Base-by-base conservation (phyloP, 805 yeast genomes). In the Yarrowia deformans region DNA sequence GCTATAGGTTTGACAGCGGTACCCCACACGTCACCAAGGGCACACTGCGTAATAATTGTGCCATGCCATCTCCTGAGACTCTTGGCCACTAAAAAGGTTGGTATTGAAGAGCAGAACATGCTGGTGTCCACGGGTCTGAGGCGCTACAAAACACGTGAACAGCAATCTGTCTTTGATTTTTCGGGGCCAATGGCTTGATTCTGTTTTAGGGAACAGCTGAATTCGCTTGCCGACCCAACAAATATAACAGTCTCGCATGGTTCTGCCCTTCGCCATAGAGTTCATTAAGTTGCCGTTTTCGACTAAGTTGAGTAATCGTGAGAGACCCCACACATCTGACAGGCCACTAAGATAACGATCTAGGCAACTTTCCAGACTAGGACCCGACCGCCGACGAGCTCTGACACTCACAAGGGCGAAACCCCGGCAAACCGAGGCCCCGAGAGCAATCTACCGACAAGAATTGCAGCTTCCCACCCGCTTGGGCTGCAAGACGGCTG, bases 321-420 rank as follows among this genome's bases (percentile, higher is more conserved):
- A 14, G 45, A 18, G 32, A 54, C 60, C 60, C 60, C 60, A 54
- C 60, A 54, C 60, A 54, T 54, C 60, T 54, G 45, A 54, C 45
- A 37, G 23, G 45, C 60, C 35, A 54, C 60, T 39, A 54, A 37
- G 45, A 39, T 37, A 54, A 39, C 60, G 58, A 19, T n/a, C 45
- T 39, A 39, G 35, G 34, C 23, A 45, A 19, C 60, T 45, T 37
- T 23, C 58, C 29, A 52, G 58, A 52, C 58, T 19, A 52, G 42
- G 39, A 49, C 54, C 54, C 16, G 56, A 52, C 60, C 60, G 45
- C 34, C 60, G 14, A 54, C 60, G 60, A 54, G 60, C 45, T 16
- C 39, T 16, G 45, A 35, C 42, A 52, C 29, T 35, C 56, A 32
- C 19, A 10, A n/a, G 54, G 39, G 54, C 54, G 37, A 29, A 23